Base-by-base conservation (phyloP, 2,329 filamentous ascomycete genomes). In the Fusarium hainanense region DNA sequence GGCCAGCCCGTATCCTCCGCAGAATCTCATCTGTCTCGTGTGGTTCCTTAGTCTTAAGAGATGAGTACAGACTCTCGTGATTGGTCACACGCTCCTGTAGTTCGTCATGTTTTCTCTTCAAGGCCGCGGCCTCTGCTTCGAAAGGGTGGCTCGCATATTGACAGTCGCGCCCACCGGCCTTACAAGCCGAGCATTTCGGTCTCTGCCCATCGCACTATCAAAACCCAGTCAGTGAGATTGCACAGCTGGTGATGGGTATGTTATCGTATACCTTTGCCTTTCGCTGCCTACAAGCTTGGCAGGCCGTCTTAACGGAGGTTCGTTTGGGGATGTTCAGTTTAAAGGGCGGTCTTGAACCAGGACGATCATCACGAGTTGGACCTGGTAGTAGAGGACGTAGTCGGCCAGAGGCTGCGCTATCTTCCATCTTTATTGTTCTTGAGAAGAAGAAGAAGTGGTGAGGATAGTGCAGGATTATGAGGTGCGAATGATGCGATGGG, bases 231-330 rank as follows among this genome's bases (percentile, higher is more conserved):
- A 69, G 65, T 20, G 8, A n/a, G 8, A 28, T 16, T 14, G 5
- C 14, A 12, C n/a, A 6, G 9, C 4, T 4, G 11, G 4, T 18
- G 5, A 16, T 11, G 23, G 9, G 14, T 30, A 20, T 21, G 13
- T 12, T 14, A 14, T 18, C 2, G 23, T 21, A 20, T 14, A 69
- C 66, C 66, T 54, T 69, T 32, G 61, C 67, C 27, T 69, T 69
- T 20, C 66, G 67, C 16, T 67, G 66, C 11, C 67, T 66, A 32
- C 67, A 69, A 20, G 62, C 44, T 40, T 69, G 52, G 21, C 67
- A 69, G 8, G 67, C 67, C 23, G 41, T 60, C 41, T 66, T 69
- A 32, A 69, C 66, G 11, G 60, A 50, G 14, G 43, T 32, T 23
- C 67, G 50, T 40, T 63, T 69, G 13, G 68, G 66, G 8, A 70